Base-by-base conservation (phyloP, 140 eudicot species). In the Stevia rebaudiana region DNA sequence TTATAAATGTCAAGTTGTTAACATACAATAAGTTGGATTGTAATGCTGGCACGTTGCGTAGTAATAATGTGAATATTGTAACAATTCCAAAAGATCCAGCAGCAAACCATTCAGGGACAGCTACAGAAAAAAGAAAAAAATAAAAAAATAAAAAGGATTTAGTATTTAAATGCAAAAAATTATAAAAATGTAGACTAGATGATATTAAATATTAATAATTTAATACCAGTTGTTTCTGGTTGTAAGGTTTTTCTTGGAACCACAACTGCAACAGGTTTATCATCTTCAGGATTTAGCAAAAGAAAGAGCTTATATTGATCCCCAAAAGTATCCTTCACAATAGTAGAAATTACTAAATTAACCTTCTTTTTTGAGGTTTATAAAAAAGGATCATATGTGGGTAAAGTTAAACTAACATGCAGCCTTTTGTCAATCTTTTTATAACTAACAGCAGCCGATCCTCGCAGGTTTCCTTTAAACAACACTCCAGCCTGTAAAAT, bases 101-200 rank as follows among this genome's bases (percentile, higher is more conserved):
- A 40, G 97, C 99, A 82, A 94, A 83, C 99, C 99, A 94, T 74
- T 94, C 99, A 1, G 97, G 99, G 62, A 86, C 95, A 54, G 95
- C 99, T 94, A 82, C 76, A 82, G 12, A 28, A 24, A 6, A 37
- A 24, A 44, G 44, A 3, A 22, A 40, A n/a, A n/a, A n/a, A n/a
- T n/a, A 24, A 6, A 37, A 24, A 44, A 55, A 3, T n/a, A 40
- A 24, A 4, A 22, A 63, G 5, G 33, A 35, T 18, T 63, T 52
- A 63, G 36, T 69, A 12, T 39, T 68, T 53, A 53, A 25, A 24
- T 64, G 43, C 36, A 36, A 37, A 13, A 67, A 21, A 33, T 51
- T 40, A 28, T 67, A 15, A 22, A 47, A 40, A 0, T 33, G 16
- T 15, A 22, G 63, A 44, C 66, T 44, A 6, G 25, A 7, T n/a